A percentile compares a stretch with the other conserved stretches of the same genome.
These are phyloP conservation scores for Acacia pycnantha DNA, from an alignment of 331 rosid genomes.

Conservation along the genomic window DNA sequence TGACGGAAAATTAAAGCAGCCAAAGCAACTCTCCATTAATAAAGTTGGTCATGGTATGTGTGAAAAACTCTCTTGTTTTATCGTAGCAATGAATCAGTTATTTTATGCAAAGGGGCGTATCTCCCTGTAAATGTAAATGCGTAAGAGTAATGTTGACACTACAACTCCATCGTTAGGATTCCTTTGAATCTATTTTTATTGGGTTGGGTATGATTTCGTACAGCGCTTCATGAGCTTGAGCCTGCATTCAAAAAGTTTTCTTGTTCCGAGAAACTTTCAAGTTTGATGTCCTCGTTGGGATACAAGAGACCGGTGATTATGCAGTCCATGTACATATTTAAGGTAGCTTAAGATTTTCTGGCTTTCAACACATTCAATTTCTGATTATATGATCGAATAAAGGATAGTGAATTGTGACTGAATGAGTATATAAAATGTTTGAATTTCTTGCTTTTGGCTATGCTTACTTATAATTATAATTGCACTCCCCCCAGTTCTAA, in stretches of 20 bases:
- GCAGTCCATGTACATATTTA: conserved; percentile 96
- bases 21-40: conserved; percentile 79
- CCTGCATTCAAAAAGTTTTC: conserved; percentile 79
- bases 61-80: neutral
- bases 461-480: neutral
- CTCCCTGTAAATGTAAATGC: neutral
- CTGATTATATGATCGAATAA: conserved; percentile 13
- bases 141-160: neutral
- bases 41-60: conserved; percentile 89
- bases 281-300: conserved; percentile 68
- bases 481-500: neutral
- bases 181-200: conserved; percentile 19
- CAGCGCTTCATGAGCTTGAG: conserved; percentile 85
- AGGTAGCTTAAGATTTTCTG: conserved; percentile 49
- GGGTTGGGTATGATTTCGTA: conserved; percentile 31
- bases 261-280: conserved; percentile 57
- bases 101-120: neutral
- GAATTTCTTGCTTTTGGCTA: neutral
- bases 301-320: conserved; percentile 74
- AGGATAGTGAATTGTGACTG: neutral
- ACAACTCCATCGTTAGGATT: neutral
- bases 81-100: neutral
- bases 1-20: conserved; percentile 81
- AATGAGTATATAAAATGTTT: neutral
- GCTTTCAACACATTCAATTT: neutral